These are phyloP conservation scores for Tricholoma sp. DNA, from an alignment of 768 basidiomycete species.

Conservation along the genomic window DNA sequence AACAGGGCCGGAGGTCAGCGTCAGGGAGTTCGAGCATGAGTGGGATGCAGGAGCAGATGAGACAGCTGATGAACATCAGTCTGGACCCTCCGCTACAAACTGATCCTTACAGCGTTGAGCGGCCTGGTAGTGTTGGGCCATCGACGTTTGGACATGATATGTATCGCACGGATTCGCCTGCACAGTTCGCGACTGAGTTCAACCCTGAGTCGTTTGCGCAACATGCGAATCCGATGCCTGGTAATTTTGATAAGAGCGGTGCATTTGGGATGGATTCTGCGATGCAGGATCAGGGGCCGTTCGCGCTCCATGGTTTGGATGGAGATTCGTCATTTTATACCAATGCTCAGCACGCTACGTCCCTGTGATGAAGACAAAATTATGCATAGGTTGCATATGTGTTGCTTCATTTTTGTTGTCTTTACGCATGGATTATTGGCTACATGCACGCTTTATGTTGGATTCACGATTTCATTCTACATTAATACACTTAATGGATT, in stretches of 20 bases:
- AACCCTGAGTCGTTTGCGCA: slow-evolving; percentile 15
- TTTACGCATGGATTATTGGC: background rate
- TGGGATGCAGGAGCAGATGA: slow-evolving; percentile 39
- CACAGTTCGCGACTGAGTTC: slow-evolving; percentile 28
- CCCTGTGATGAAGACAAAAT: background rate
- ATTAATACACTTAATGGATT: background rate
- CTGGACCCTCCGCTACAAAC: slow-evolving; percentile 21
- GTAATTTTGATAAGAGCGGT: slow-evolving; percentile 1
- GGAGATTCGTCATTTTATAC: slow-evolving; percentile 11
- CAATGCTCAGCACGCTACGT: slow-evolving; percentile 12
- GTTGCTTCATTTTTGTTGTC: background rate
- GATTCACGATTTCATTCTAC: background rate
- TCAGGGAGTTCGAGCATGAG: slow-evolving; percentile 36
- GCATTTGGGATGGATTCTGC: slow-evolving; percentile 8
- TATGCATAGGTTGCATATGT: background rate
- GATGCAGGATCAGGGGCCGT: slow-evolving; percentile 13
- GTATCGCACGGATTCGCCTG: slow-evolving; percentile 38
- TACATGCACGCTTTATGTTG: background rate
- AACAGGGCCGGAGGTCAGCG: slow-evolving; percentile 25
- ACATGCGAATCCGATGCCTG: background rate
- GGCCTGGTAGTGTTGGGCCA: slow-evolving; percentile 5
- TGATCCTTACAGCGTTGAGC: slow-evolving; percentile 1
- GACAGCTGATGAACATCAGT: slow-evolving; percentile 35
- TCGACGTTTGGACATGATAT: slow-evolving; percentile 24
- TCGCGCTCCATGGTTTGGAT: slow-evolving; percentile 12